Evolutionary conservation across 805 yeast species (phyloP).

Genomic region (Metschnikowia borealis): DNA sequence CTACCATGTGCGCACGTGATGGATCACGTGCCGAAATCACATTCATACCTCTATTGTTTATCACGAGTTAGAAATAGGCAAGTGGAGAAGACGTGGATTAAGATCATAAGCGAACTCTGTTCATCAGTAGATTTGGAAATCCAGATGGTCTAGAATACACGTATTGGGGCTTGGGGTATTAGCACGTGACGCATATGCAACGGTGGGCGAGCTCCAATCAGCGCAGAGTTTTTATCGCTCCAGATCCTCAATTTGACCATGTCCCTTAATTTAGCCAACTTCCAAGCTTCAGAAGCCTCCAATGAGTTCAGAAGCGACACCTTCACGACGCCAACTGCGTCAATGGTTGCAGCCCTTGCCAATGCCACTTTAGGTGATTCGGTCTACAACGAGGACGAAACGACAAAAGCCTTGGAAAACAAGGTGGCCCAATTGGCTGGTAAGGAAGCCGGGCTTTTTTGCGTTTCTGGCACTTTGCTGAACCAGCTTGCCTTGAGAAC

Average conservation of each 20-base stretch:
- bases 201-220: neutral
- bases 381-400: slow-evolving; percentile 39
- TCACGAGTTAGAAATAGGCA: neutral
- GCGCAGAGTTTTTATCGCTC: neutral
- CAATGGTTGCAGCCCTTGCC: slow-evolving; percentile 16
- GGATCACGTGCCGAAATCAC: neutral
- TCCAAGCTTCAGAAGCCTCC: slow-evolving; percentile 11
- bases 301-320: slow-evolving; percentile 20
- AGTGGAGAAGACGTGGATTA: too few species aligned
- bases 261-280: slow-evolving; percentile 11
- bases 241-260: slow-evolving; percentile 2
- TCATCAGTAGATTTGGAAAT: neutral
- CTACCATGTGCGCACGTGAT: neutral
- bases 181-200: neutral
- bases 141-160: neutral
- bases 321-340: slow-evolving; percentile 20
- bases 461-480: slow-evolving; percentile 41
- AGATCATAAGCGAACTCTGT: too few species aligned
- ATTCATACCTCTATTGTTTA: neutral
- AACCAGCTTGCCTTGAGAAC: slow-evolving; percentile 39
- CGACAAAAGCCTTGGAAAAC: slow-evolving; percentile 31
- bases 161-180: neutral
- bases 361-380: slow-evolving; percentile 39
- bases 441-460: slow-evolving; percentile 37
- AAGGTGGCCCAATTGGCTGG: slow-evolving; percentile 36